Conservation (phyloP, 2,329 filamentous ascomycete species). For the Diaporthe caulivora region DNA sequence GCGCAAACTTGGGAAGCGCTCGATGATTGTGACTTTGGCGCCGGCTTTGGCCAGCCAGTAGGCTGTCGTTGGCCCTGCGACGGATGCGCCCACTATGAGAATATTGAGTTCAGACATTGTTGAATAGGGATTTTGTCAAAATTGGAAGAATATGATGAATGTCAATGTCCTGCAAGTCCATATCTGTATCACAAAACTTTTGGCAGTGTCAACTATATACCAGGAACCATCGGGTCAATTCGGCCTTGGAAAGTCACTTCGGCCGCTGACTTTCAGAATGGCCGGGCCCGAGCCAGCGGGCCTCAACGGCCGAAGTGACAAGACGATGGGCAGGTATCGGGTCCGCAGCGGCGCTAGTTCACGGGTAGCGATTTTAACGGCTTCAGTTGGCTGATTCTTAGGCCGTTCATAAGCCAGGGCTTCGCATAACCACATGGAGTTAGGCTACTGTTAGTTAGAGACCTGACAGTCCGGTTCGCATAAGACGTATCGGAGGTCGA, state of each 20-base stretch:
- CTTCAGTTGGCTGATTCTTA: not conserved
- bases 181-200: not conserved
- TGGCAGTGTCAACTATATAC: not conserved
- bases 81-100: conserved; percentile 48
- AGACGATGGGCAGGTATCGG: not conserved
- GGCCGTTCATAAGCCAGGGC: not conserved
- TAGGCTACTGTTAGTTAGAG: not conserved
- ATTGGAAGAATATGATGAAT: not conserved
- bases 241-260: not conserved
- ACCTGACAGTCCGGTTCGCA: not conserved
- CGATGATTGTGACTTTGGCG: conserved; percentile 45
- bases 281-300: not conserved
- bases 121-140: not conserved
- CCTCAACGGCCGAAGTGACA: conserved; percentile 5
- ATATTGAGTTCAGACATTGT: conserved; percentile 47
- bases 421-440: conserved; percentile 5
- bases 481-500: conserved; percentile 10
- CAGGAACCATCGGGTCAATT: not conserved
- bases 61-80: conserved; percentile 44
- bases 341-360: not conserved
- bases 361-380: not conserved
- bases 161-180: not conserved
- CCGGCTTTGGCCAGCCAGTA: conserved; percentile 47
- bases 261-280: not conserved
- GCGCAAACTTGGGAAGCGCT: conserved; percentile 44